Conservation (phyloP, 768 basidiomycete genomes). For the Boletus fagicola region DNA sequence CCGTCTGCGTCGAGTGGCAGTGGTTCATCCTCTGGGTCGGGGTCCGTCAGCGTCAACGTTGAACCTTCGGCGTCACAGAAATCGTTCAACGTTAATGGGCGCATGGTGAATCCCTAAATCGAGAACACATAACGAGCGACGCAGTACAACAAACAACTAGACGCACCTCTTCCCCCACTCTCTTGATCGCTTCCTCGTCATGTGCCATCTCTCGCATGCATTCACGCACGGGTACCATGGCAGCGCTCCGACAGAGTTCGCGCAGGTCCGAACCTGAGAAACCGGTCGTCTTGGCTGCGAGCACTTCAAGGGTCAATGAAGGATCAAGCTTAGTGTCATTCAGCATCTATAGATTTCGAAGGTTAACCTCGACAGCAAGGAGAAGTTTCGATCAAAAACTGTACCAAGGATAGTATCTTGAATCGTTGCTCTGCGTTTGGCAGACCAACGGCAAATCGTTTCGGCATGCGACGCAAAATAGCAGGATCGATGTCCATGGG, state of each 20-base stretch:
- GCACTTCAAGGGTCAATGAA: slow-evolving; percentile 54
- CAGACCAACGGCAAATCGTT: slow-evolving; percentile 83
- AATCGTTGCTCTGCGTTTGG: slow-evolving; percentile 76
- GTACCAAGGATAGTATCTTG: slow-evolving; percentile 79
- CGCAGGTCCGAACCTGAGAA: slow-evolving; percentile 88
- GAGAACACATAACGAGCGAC: neutral
- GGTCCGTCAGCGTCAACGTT: slow-evolving; percentile 22
- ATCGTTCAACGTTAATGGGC: slow-evolving; percentile 68
- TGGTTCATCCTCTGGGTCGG: slow-evolving; percentile 31
- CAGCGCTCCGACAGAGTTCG: slow-evolving; percentile 90
- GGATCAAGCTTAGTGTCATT: slow-evolving; percentile 68
- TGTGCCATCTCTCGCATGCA: slow-evolving; percentile 57
- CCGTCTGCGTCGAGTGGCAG: slow-evolving; percentile 5
- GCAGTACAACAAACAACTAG: neutral
- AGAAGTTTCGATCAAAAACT: slow-evolving; percentile 14
- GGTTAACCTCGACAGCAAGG: neutral
- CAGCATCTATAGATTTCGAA: slow-evolving; percentile 61
- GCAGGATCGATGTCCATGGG: slow-evolving; percentile 89
- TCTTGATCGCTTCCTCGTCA: slow-evolving; percentile 49
- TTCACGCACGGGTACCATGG: slow-evolving; percentile 89
- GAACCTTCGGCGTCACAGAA: slow-evolving; percentile 51
- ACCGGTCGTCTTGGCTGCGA: slow-evolving; percentile 71
- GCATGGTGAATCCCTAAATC: slow-evolving; percentile 69
- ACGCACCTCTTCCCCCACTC: slow-evolving; percentile 42
- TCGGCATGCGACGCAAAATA: slow-evolving; percentile 95